Base-by-base conservation (phyloP, 2,329 filamentous ascomycete genomes). In the Paramyrothecium roridum region DNA sequence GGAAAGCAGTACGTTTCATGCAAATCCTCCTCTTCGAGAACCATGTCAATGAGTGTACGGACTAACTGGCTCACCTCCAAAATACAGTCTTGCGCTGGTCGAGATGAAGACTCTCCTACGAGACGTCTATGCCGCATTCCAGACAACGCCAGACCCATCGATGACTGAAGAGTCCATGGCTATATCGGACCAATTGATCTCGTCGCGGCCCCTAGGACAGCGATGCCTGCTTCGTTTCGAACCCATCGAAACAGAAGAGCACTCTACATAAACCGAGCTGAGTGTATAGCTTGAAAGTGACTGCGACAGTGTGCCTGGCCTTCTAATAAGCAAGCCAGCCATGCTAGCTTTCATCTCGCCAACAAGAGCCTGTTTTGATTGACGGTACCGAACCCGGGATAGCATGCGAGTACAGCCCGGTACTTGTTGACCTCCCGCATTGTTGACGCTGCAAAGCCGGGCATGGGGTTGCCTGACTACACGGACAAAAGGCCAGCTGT, bases 121-220 rank as follows among this genome's bases (percentile, higher is more conserved):
- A n/a, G 82, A 83, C 52, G 76, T 89, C 2, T 90, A 89, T 67
- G 80, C 79, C 3, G 71, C 69, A 16, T 88, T 80, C 55, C 74
- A 69, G 23, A 89, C 86, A 0, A 68, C 79, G 8, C 77, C 82
- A 0, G 83, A 87, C 33, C 56, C 65, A 10, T 74, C 73, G 16
- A 85, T 83, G 78, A 81, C 76, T 60, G 71, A 70, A 7, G 78
- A 76, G 30, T 77, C 77, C 22, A 89, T 89, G 87, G 74, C 75
- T 34, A 83, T 88, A 76, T 79, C 83, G 21, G 86, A 89, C 63
- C 86, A 88, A 65, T 75, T 89, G 33, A 88, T 89, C 54, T 87
- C 86, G 10, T 81, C 85, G 17, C 76, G 86, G 49, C 86, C 86
- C 0, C 67, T 77, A 46, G 84, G 80, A 7, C 80, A 87, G 65